Evolutionary conservation across 2,329 filamentous ascomycete genomes (phyloP).

Genomic region (Elsinoe ampelina): DNA sequence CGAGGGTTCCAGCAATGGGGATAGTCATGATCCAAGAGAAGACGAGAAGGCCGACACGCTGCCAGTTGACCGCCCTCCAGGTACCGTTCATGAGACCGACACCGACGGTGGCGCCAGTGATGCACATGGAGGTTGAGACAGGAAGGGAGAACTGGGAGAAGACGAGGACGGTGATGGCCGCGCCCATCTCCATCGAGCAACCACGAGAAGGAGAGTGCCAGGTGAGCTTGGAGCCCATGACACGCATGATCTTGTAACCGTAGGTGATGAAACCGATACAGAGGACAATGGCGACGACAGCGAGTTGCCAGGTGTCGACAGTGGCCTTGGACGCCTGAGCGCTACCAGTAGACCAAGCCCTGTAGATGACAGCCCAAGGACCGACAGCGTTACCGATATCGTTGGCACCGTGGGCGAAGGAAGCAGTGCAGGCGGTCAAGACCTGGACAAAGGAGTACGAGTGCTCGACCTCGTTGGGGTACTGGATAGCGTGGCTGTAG

Average conservation of each 20-base stretch:
- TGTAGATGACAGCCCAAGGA: conserved; percentile 54
- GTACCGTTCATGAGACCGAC: conserved; percentile 53
- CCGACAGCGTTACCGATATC: conserved; percentile 56
- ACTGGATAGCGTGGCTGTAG: conserved; percentile 49
- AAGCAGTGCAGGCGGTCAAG: conserved; percentile 60
- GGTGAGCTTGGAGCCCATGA: conserved; percentile 52
- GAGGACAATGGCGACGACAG: conserved; percentile 50
- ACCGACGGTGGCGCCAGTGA: conserved; percentile 53
- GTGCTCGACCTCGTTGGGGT: conserved; percentile 54
- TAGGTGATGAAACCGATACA: conserved; percentile 52
- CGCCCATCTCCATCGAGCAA: conserved; percentile 52
- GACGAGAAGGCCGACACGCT: conserved; percentile 53
- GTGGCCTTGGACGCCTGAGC: conserved; percentile 49
- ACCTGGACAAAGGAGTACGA: conserved; percentile 59
- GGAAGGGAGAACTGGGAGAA: conserved; percentile 55
- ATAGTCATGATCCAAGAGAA: conserved; percentile 53
- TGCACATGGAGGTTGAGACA: conserved; percentile 57
- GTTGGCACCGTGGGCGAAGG: conserved; percentile 62
- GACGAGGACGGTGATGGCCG: conserved; percentile 53
- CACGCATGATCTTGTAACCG: conserved; percentile 56
- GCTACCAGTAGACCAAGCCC: conserved; percentile 46
- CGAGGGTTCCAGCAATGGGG: conserved; percentile 47
- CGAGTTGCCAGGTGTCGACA: conserved; percentile 69
- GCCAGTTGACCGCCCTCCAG: conserved; percentile 53
- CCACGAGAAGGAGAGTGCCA: conserved; percentile 50